These are phyloP conservation scores for Petunia hybrid DNA, from an alignment of 305 asterid genomes.

Conservation along the genomic window DNA sequence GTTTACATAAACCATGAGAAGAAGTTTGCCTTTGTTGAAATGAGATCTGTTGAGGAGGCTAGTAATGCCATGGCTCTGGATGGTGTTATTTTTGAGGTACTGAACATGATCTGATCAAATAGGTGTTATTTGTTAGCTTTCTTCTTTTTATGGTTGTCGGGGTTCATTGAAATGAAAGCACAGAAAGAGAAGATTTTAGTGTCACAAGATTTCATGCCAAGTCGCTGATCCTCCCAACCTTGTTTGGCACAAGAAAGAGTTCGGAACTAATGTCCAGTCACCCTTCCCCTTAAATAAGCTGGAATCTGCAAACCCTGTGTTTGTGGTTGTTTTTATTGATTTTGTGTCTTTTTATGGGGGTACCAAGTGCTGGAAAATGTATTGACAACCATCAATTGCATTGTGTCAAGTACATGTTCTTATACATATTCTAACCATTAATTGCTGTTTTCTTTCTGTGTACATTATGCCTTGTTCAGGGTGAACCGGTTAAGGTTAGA, in stretches of 20 bases:
- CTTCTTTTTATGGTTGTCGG: background rate
- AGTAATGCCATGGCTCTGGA: slow-evolving; percentile 98
- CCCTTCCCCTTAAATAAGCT: slow-evolving; percentile 16
- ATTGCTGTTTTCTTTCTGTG: slow-evolving; percentile 3
- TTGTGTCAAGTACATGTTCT: slow-evolving; percentile 10
- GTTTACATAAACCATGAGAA: slow-evolving; percentile 97
- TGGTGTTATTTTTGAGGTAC: slow-evolving; percentile 96
- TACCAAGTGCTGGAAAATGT: background rate
- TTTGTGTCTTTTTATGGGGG: background rate
- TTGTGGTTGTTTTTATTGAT: background rate
- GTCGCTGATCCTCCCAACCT: background rate
- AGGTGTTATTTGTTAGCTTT: slow-evolving; percentile 9
- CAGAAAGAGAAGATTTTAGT: slow-evolving; percentile 16
- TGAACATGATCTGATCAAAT: background rate
- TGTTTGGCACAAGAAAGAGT: background rate
- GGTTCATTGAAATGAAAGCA: slow-evolving; percentile 1
- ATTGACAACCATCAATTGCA: slow-evolving; percentile 9
- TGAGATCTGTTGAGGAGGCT: slow-evolving; percentile 99
- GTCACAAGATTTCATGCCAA: background rate
- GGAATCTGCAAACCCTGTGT: background rate
- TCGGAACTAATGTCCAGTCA: background rate
- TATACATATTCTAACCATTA: background rate
- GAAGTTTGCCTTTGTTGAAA: slow-evolving; percentile 96
- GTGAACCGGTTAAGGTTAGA: slow-evolving; percentile 96
- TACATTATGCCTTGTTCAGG: slow-evolving; percentile 51